Base-by-base conservation (phyloP, 73 alveolate genomes). In the Paramecium sexaurelia region DNA sequence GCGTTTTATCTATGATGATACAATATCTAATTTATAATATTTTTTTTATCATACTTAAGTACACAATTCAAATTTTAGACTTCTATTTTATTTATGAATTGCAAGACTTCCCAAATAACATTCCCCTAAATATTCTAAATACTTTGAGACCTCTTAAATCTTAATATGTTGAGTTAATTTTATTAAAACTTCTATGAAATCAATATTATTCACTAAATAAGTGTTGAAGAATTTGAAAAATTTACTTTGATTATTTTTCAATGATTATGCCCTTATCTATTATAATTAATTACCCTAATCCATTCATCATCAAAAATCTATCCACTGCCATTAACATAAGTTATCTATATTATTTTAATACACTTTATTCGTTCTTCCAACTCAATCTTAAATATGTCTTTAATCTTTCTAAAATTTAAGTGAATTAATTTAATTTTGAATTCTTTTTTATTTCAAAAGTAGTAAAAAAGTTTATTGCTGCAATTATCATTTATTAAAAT, bases 301-400 rank as follows among this genome's bases (percentile, higher is more conserved):
- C 83, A 61, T 61, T 61, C 83, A 61, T 61, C 83, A 61, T 61
- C 26, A 61, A 32, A 6, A 61, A 61, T 61, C 83, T 7, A 61
- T 61, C 83, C 1, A 61, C 19, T 29, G 83, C 83, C 47, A 61
- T 61, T 11, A 61, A 32, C 39, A 61, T 61, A 0, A 61, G 26
- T 19, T 19, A 32, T 61, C 26, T 61, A 24, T 61, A 61, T 61
- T 61, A 61, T 61, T 61, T 61, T 32, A 61, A 61, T 32, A 61
- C 83, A 29, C 83, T 11, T 61, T 61, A 11, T 61, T 61, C 47
- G 26, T 13, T 29, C 5, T 15, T 61, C 43, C 47, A 61, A 26
- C 26, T 61, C 39, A 61, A 9, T 26, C 26, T 61, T 29, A 61
- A 29, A 19, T 61, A 61, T 4, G 19, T 61, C 26, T 61, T 61